Conservation (phyloP, 306 rosid genomes). For the Senna siamea region DNA sequence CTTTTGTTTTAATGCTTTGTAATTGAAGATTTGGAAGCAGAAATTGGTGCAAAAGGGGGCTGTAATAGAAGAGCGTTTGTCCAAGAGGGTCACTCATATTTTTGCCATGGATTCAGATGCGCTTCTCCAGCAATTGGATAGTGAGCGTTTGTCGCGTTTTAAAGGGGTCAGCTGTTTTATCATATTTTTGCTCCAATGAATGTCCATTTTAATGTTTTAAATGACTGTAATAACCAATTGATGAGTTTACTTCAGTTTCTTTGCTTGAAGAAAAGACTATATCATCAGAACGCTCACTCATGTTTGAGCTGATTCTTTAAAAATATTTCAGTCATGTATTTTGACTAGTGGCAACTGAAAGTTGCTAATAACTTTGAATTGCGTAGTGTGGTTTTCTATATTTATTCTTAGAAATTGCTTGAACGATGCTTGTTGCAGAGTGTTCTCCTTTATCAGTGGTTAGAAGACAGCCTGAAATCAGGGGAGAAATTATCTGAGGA, state of each 20-base stretch:
- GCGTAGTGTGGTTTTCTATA: background rate
- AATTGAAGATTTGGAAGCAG: conserved; percentile 84
- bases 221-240: background rate
- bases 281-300: conserved; percentile 1
- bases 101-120: conserved; percentile 58
- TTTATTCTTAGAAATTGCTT: conserved; percentile 16
- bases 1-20: background rate
- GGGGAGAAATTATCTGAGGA: conserved; percentile 77
- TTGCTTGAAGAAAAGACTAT: background rate
- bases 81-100: conserved; percentile 73
- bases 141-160: conserved; percentile 65
- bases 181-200: background rate
- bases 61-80: conserved; percentile 56
- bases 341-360: no score
- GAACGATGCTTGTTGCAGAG: conserved; percentile 51
- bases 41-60: conserved; percentile 84
- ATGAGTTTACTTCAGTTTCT: background rate
- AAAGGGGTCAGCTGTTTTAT: conserved; percentile 59
- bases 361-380: background rate
- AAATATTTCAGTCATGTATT: no score
- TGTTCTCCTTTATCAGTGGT: conserved; percentile 72
- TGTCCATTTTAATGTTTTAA: background rate
- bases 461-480: conserved; percentile 81
- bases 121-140: conserved; percentile 55
- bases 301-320: conserved; percentile 9